Evolutionary conservation across 2,329 filamentous ascomycete genomes (phyloP), one percentile per base, ranked within the genome.

Genomic region (Epichloe coenophiala): DNA sequence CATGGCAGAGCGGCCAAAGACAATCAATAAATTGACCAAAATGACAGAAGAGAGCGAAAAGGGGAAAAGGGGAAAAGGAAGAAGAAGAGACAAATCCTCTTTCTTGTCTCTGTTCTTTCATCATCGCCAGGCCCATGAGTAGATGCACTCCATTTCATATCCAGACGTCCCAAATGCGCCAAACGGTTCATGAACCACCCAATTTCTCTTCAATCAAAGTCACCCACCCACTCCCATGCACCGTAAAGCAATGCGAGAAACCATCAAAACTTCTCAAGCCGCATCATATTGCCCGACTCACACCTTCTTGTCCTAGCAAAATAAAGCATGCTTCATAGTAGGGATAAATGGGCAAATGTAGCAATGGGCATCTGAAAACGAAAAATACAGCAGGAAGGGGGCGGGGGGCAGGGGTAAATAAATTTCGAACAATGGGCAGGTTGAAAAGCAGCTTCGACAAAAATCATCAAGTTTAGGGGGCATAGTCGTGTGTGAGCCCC

Each of bases 161-260:
- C 47, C 40, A 27, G 21, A 49, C 47, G 42, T 44, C 33, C 47
- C 47, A 31, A 39, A 44, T 49, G 47, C 47, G 47, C 47, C 47
- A 44, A 33, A 36, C 21, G 33, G 41, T 43, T 35, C 37, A 49
- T 38, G 11, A 43, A 21, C 47, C 21, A 49, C 39, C 39, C 47
- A 23, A n/a, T 37, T 8, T 36, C 31, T 38, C 39, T 36, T 45
- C 31, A 48, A 48, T 33, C 37, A 38, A 44, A 17, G 31, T 43
- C 47, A 27, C 35, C 17, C 17, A 17, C 17, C 17, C 17, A 17
- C 17, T 17, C 47, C 47, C n/a, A 44, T 44, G 40, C 47, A 49
- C 47, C 47, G 21, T 43, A 38, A 45, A 49, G 35, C 47, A 49
- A 49, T 49, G 47, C 47, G 12, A 43, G 21, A 17, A 19, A 27